phyloP scores from a whole-genome alignment of 768 basidiomycete species.

The Lactifluus volemus region DNA sequence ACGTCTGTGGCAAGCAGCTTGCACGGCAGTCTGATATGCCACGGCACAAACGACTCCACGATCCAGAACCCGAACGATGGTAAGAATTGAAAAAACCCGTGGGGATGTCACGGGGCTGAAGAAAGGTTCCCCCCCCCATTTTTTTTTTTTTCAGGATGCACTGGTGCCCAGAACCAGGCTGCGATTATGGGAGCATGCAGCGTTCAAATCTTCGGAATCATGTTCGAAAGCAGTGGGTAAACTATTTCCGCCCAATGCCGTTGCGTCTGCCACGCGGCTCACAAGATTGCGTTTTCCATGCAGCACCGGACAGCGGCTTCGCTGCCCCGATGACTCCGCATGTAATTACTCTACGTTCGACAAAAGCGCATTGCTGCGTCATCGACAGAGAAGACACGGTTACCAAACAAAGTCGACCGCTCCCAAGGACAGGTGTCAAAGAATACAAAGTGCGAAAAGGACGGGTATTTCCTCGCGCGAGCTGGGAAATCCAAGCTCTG shows the following conservation, averaged over 20 bases:
- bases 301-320: slow-evolving; percentile 14
- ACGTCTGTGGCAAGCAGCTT: slow-evolving; percentile 17
- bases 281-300: not conserved
- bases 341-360: slow-evolving; percentile 11
- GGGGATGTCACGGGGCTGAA: not conserved
- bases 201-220: slow-evolving; percentile 16
- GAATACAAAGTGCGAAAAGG: not conserved
- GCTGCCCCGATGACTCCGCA: slow-evolving; percentile 7
- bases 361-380: slow-evolving; percentile 16
- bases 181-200: slow-evolving; percentile 15
- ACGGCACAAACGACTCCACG: slow-evolving; percentile 22
- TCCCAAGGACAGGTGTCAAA: not conserved
- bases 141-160: slow-evolving; percentile 6
- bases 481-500: not conserved
- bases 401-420: slow-evolving; percentile 10
- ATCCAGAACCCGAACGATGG: slow-evolving; percentile 15
- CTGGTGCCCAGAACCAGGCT: slow-evolving; percentile 15
- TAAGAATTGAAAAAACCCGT: not conserved
- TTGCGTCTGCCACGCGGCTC: not conserved
- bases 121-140: no score
- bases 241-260: not conserved
- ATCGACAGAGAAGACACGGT: slow-evolving; percentile 16
- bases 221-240: slow-evolving; percentile 9
- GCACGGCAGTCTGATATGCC: slow-evolving; percentile 21
- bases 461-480: not conserved